phyloP scores from a whole-genome alignment of 371 early-diverging fungal species.

The Mucor sp. region DNA sequence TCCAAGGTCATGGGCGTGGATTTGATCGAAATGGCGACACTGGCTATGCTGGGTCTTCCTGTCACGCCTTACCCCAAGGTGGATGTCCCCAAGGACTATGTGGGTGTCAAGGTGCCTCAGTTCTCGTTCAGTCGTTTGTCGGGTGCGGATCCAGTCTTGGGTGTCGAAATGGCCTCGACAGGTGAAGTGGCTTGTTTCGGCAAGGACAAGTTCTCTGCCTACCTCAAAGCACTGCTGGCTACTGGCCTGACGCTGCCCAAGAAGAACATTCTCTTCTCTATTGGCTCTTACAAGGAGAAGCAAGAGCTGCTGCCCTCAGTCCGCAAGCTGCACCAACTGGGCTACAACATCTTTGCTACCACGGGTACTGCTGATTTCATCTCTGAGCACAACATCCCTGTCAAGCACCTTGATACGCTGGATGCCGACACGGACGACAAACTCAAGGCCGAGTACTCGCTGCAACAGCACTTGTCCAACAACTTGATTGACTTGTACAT shows the following conservation, averaged over 20 bases:
- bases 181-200: conserved; percentile 99
- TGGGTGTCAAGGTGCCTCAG: conserved; percentile 95
- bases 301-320: conserved; percentile 88
- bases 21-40: conserved; percentile 92
- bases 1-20: conserved; percentile 92
- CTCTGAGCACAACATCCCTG: conserved; percentile 87
- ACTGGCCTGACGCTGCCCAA: conserved; percentile 90
- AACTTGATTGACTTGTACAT: conserved; percentile 97
- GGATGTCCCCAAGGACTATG: conserved; percentile 63
- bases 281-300: conserved; percentile 96
- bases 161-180: conserved; percentile 98
- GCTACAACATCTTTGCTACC: conserved; percentile 91
- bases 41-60: conserved; percentile 85
- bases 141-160: conserved; percentile 95
- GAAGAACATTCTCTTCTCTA: conserved; percentile 90
- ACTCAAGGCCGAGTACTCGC: conserved; percentile 87
- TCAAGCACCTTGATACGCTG: conserved; percentile 85
- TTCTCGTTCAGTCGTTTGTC: conserved; percentile 93
- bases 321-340: conserved; percentile 75
- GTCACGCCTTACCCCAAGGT: conserved; percentile 72
- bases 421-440: conserved; percentile 54
- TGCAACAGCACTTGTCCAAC: conserved; percentile 92
- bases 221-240: conserved; percentile 87
- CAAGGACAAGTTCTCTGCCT: conserved; percentile 94
- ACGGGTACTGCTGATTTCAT: conserved; percentile 95